These are phyloP conservation scores for Lachnellula suecica DNA, from an alignment of 2,329 filamentous ascomycete species.

Conservation along the genomic window DNA sequence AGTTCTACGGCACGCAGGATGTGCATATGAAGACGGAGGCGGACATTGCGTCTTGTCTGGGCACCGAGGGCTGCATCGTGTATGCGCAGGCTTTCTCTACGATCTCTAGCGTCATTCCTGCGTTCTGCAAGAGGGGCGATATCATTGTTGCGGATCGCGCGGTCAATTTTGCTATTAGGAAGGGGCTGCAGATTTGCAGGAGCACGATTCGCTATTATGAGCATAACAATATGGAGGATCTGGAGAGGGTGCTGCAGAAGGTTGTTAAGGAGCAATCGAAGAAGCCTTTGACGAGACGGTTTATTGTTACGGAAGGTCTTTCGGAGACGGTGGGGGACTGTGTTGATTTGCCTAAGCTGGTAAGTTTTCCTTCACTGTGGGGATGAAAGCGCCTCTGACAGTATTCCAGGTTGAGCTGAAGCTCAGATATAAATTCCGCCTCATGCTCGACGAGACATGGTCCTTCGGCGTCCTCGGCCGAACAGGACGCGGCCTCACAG, in stretches of 20 bases:
- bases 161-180: conserved; percentile 90
- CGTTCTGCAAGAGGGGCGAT: conserved; percentile 95
- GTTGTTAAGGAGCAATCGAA: conserved; percentile 83
- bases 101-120: conserved; percentile 93
- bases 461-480: conserved; percentile 93
- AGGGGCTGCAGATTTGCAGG: conserved; percentile 88
- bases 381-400: conserved; percentile 4
- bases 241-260: conserved; percentile 81
- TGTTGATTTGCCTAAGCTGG: conserved; percentile 80
- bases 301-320: conserved; percentile 93
- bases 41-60: conserved; percentile 87
- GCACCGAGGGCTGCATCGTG: conserved; percentile 85
- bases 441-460: conserved; percentile 97
- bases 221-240: conserved; percentile 92
- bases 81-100: conserved; percentile 97
- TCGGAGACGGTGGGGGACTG: conserved; percentile 90
- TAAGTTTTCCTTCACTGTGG: conserved; percentile 40
- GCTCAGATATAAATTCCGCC: conserved; percentile 94
- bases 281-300: conserved; percentile 83
- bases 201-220: conserved; percentile 93
- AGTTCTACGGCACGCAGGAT: conserved; percentile 98
- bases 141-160: conserved; percentile 94
- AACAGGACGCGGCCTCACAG: conserved; percentile 88
- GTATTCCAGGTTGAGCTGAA: conserved; percentile 76
- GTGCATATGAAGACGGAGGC: conserved; percentile 96